phyloP scores from a whole-genome alignment of 2,329 filamentous ascomycete genomes.

The Neobulgaria alba region DNA sequence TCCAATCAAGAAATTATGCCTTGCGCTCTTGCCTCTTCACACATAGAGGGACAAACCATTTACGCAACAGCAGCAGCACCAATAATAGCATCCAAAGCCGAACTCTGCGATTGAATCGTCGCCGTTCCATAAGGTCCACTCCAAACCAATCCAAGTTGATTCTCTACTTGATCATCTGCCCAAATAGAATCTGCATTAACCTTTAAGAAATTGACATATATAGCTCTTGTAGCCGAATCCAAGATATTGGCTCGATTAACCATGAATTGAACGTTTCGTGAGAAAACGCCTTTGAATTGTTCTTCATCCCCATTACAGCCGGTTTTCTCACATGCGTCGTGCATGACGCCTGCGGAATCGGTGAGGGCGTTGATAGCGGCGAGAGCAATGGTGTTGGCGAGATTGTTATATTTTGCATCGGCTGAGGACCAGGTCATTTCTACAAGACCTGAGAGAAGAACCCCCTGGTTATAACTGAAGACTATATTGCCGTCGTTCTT shows the following conservation, averaged over 20 bases:
- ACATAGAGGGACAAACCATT: no score
- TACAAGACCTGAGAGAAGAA: constrained; percentile 48
- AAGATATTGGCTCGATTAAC: constrained; percentile 30
- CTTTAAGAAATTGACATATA: constrained; percentile 46
- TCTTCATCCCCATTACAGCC: constrained; percentile 38
- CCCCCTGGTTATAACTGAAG: constrained; percentile 53
- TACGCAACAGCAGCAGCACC: constrained; percentile 37
- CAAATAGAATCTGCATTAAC: constrained; percentile 59
- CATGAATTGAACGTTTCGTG: constrained; percentile 53
- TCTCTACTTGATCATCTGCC: constrained; percentile 44
- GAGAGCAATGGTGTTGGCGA: constrained; percentile 44
- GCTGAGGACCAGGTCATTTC: constrained; percentile 47
- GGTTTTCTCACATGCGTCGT: constrained; percentile 44
- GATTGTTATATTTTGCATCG: constrained; percentile 31
- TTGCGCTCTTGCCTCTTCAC: no score
- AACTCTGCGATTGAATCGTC: constrained; percentile 52
- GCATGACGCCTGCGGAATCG: constrained; percentile 39
- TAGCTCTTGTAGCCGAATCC: constrained; percentile 36
- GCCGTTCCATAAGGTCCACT: constrained; percentile 47
- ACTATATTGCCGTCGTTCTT: constrained; percentile 35
- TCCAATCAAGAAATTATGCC: no score
- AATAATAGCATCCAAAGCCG: constrained; percentile 58
- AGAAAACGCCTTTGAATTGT: constrained; percentile 67
- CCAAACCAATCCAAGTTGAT: constrained; percentile 56
- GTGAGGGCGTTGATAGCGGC: constrained; percentile 41